Conservation (phyloP, 2,329 filamentous ascomycete genomes). For the Leptographium radiaticola region DNA sequence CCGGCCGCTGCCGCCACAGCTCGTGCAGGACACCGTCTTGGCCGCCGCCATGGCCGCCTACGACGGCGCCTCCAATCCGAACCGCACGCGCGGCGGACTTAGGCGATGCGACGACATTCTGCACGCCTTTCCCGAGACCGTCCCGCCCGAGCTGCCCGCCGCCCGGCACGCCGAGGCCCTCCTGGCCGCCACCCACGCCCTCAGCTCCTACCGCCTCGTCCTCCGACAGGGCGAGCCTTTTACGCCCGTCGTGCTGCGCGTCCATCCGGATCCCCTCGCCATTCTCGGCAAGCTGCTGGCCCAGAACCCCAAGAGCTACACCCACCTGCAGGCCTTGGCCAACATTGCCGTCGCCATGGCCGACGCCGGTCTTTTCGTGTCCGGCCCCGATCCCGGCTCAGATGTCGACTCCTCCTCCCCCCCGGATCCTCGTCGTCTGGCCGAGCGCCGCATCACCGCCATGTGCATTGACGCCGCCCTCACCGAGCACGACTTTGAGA, state of each 20-base stretch:
- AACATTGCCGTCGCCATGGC: conserved; percentile 56
- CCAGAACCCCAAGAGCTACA: conserved; percentile 63
- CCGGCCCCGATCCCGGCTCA: too few relatives aligned
- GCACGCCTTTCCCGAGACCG: conserved; percentile 46
- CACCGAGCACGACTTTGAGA: conserved; percentile 69
- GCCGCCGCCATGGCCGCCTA: conserved; percentile 56
- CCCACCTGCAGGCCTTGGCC: conserved; percentile 59
- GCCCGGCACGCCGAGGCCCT: conserved; percentile 47
- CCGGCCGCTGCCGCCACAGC: conserved; percentile 31
- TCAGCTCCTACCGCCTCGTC: conserved; percentile 65
- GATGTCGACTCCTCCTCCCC: background rate
- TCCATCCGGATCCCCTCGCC: conserved; percentile 60
- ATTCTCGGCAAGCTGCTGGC: conserved; percentile 62
- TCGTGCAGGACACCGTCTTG: conserved; percentile 48
- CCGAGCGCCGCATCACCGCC: conserved; percentile 56
- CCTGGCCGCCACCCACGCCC: conserved; percentile 57
- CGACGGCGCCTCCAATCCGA: conserved; percentile 72
- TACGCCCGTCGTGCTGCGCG: conserved; percentile 63
- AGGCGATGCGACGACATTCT: conserved; percentile 72
- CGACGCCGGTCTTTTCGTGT: conserved; percentile 34
- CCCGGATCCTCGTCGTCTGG: conserved; percentile 20
- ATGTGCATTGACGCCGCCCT: conserved; percentile 73
- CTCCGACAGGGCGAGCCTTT: conserved; percentile 72
- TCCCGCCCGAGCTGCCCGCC: conserved; percentile 37
- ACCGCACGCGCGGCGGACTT: conserved; percentile 60